Evolutionary conservation across 2,329 filamentous ascomycete species (phyloP), one percentile per base, ranked within the genome.

Genomic region (Arthrobotrys sphaeroides): DNA sequence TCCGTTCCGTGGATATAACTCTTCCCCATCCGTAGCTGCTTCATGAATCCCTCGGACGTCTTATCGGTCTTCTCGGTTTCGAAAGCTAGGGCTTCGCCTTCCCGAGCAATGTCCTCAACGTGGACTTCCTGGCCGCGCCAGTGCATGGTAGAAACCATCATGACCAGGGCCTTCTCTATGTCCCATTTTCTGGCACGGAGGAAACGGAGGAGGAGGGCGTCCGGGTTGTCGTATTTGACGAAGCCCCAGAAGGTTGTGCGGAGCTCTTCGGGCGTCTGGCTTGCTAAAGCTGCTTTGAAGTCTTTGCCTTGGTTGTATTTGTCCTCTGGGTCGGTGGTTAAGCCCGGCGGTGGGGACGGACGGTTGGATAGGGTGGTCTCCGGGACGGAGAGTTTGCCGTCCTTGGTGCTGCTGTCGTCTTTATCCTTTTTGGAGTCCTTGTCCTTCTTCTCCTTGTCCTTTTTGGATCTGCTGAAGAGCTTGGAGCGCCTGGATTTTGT

Each of bases 111-210:
- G 79, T 96, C 92, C 72, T 92, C 90, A 81, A 99, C 95, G 76
- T 92, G 89, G 86, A 95, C 90, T 73, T 96, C 92, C 38, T 87
- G 86, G 68, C 89, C 84, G 78, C 95, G 89, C 95, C 95, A 99
- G 82, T 92, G 91, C 88, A 98, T 92, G 0, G 95, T 97, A 1
- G 93, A 93, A 45, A 99, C 87, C 82, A 97, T 84, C 95, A 99
- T 99, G 78, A 97, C 87, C 24, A 98, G 86, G 2, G 95, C 95
- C 81, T 93, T 93, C 60, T 97, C 90, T 16, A 97, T 89, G 81
- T 99, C 93, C 95, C 95, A 99, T 83, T 96, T 96, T 49, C 93
- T 87, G n/a, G 93, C 93, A 60, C 93, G 87, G 68, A 97, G 85
- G 82, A 96, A 97, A 43, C 93, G 89, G 69, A 97, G 84, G 13